phyloP scores from a whole-genome alignment of 495 filamentous ascomycete genomes.

The Annulohypoxylon moriforme region DNA sequence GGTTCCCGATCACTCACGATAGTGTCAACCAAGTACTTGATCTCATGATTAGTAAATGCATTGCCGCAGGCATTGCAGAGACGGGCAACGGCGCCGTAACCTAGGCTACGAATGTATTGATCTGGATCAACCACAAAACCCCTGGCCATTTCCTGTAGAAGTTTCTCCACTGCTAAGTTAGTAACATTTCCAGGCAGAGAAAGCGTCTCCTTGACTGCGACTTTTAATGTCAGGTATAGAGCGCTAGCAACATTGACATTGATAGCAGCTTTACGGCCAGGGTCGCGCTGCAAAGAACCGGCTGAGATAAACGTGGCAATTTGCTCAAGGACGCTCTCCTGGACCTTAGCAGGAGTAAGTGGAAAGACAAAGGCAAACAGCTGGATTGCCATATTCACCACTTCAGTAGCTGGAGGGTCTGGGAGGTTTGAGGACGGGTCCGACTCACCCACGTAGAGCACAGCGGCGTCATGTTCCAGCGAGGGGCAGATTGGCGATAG shows the following conservation, averaged over 20 bases:
- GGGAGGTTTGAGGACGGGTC: conserved; percentile 62
- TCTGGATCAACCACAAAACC: conserved; percentile 83
- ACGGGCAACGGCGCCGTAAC: conserved; percentile 87
- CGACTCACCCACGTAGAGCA: conserved; percentile 73
- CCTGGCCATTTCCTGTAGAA: conserved; percentile 85
- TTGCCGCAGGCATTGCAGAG: conserved; percentile 92
- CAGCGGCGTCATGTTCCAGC: conserved; percentile 88
- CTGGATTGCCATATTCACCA: conserved; percentile 91
- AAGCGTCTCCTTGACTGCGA: conserved; percentile 80
- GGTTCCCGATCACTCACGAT: conserved; percentile 95
- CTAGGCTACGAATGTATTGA: conserved; percentile 84
- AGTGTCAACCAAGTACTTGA: conserved; percentile 91
- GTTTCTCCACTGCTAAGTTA: conserved; percentile 81
- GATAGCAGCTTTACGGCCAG: conserved; percentile 88
- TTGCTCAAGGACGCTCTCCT: conserved; percentile 95
- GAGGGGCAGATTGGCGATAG: conserved; percentile 82
- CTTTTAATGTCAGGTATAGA: conserved; percentile 81
- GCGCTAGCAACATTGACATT: conserved; percentile 89
- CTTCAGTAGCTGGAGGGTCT: conserved; percentile 90
- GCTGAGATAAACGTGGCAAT: conserved; percentile 87
- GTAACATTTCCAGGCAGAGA: conserved; percentile 79
- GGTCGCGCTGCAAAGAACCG: conserved; percentile 81
- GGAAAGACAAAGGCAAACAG: conserved; percentile 92
- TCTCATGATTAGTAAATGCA: conserved; percentile 84
- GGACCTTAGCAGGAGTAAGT: conserved; percentile 86